Base-by-base conservation (phyloP, 2,329 filamentous ascomycete genomes). In the Sclerotinia subarctica region DNA sequence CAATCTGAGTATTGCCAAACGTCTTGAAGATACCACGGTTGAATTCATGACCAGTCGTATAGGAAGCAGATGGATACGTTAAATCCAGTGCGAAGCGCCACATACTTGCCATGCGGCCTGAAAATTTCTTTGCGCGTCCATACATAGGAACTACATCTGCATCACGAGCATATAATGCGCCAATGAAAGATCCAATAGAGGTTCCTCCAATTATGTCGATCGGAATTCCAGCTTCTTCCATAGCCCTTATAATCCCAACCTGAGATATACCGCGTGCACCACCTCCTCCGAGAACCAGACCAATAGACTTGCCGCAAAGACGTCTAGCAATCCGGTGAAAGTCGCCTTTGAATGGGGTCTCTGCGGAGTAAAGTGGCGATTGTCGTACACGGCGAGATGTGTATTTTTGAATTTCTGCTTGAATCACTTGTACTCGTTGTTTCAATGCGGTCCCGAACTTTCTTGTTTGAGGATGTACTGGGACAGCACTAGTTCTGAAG, bases 1-100 rank as follows among this genome's bases (percentile, higher is more conserved):
- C 95, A 68, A 99, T 98, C 77, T 98, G 95, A 13, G 92, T 92
- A 75, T 97, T 93, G 19, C 94, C 95, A 78, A 99, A 97, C 0
- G 94, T 93, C 79, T 99, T 99, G 86, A 97, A 99, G 72, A 99
- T 97, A 52, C 95, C 95, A 8, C 95, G 91, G 75, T 99, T 99
- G 85, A 99, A 99, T 76, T 99, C 95, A 77, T 99, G 95, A 0
- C 95, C 95, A 0, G 95, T 99, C 0, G 96, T 99, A 80, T 99
- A 99, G 1, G 94, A 97, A 10, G 92, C 93, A 7, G 94, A 95
- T 0, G 95, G 95, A 78, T 99, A 99, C 0, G 95, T 99, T 74
- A 99, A 80, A 77, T 99, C 95, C 3, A 99, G 83, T 0, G 94
- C 94, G 78, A 99, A 97, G n/a, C 95, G 88, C 95, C 95, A 99